A percentile compares a stretch with the other conserved stretches of the same genome.
phyloP scores from a whole-genome alignment of 2,329 filamentous ascomycete species.

The Diaporthe vexans region DNA sequence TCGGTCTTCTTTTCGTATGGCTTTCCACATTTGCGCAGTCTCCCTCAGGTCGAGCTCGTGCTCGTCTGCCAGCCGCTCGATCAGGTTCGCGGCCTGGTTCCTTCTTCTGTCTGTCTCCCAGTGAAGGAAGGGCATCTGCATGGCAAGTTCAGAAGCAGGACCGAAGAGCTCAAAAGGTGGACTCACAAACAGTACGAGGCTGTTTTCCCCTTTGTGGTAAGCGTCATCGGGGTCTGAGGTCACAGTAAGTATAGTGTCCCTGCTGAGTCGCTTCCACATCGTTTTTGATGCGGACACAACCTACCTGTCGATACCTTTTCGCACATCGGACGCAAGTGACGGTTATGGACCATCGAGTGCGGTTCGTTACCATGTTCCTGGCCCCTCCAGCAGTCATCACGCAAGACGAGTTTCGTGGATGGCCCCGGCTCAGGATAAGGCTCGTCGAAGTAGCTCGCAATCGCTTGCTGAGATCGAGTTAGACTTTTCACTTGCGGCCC shows the following conservation, averaged over 20 bases:
- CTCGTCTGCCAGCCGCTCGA: constrained; percentile 45
- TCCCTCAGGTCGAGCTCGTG: constrained; percentile 13
- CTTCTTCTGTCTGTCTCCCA: constrained; percentile 56
- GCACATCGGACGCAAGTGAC: constrained; percentile 54
- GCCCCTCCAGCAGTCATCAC: constrained; percentile 52
- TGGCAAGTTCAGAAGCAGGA: too few relatives aligned
- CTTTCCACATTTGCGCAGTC: constrained; percentile 27
- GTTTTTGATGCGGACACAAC: not conserved
- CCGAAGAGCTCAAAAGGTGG: not conserved
- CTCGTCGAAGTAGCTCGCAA: constrained; percentile 49
- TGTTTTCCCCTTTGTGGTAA: constrained; percentile 24
- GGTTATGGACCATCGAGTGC: constrained; percentile 49
- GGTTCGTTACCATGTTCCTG: constrained; percentile 49
- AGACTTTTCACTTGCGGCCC: not conserved
- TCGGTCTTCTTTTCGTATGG: constrained; percentile 1
- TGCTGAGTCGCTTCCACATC: not conserved
- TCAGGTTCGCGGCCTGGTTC: constrained; percentile 47
- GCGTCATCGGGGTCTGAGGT: not conserved
- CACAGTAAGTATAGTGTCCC: not conserved
- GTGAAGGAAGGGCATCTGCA: constrained; percentile 57
- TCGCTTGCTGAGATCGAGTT: constrained; percentile 45
- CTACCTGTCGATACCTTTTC: constrained; percentile 50
- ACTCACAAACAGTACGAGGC: constrained; percentile 51
- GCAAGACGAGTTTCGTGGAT: constrained; percentile 47
- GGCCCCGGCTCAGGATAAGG: constrained; percentile 37